These are phyloP conservation scores for Eleusine indica DNA, from an alignment of 176 grass and related monocot genomes.

Conservation along the genomic window DNA sequence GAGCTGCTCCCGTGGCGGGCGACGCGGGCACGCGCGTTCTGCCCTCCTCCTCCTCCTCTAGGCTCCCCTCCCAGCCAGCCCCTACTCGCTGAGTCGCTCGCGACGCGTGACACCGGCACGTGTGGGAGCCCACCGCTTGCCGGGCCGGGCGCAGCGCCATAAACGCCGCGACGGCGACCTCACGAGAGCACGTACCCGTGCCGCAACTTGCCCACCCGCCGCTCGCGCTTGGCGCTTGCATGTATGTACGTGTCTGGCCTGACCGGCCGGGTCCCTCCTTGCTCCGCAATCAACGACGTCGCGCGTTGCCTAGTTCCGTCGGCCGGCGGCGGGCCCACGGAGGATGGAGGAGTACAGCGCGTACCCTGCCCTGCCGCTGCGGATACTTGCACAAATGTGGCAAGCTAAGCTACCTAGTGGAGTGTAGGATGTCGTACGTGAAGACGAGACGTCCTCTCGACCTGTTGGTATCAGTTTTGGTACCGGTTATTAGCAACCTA, in stretches of 20 bases:
- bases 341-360: not conserved
- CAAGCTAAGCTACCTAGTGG: not conserved
- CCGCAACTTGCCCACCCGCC: not conserved
- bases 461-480: not conserved
- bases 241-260: not conserved
- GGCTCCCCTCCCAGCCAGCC: not conserved
- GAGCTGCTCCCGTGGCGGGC: not conserved
- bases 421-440: not conserved
- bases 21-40: not conserved
- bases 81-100: too few relatives aligned
- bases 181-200: conserved; percentile 1
- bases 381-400: not conserved
- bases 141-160: conserved; percentile 35
- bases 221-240: not conserved
- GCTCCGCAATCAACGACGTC: not conserved
- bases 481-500: not conserved
- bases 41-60: too few relatives aligned
- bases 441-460: not conserved
- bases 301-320: conserved; percentile 19
- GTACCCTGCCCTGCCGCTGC: not conserved
- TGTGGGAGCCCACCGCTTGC: conserved; percentile 33
- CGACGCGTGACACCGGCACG: conserved; percentile 9
- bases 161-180: conserved; percentile 57
- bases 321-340: not conserved
- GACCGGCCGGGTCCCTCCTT: not conserved